Base-by-base conservation (phyloP, 495 filamentous ascomycete species). In the Oleoguttula mirabilis region DNA sequence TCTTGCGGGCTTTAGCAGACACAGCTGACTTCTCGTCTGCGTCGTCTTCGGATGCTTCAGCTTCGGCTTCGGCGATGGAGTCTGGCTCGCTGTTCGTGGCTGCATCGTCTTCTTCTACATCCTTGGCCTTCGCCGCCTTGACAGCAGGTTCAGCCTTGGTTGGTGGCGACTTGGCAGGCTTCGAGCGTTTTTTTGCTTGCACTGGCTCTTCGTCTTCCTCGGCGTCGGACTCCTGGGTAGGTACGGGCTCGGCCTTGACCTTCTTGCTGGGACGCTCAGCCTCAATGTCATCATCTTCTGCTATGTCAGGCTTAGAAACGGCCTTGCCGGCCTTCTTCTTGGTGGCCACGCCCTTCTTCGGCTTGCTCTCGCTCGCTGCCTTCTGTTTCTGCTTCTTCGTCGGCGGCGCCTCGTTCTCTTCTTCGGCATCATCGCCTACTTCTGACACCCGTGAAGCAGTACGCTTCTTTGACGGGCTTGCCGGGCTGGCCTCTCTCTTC, bases 11-110 rank as follows among this genome's bases (percentile, higher is more conserved):
- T 61, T 90, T 86, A 15, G 75, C 79, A 31, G 77, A 77, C 21
- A 77, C 61, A 43, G 82, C 78, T 0, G 86, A 80, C 49, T 84
- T 83, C 53, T 82, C 77, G 10, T 84, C 81, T 21, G 83, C 80
- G 15, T 80, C 78, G 4, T 70, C 69, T 4, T 62, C 57, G 6
- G 41, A 36, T 3, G 15, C 49, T 64, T 72, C 51, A 62, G 52
- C 55, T 21, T 58, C 47, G 17, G 47, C 54, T 28, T 58, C 64
- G 11, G 51, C 47, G 2, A 31, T 32, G 2, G 43, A 39, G 11
- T 46, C 54, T 32, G 22, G 15, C 21, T 17, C 48, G 15, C 28
- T 62, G 41, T 40, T 41, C 17, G 12, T 54, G 46, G 8, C 11
- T 16, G 42, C 32, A 16, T 48, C 20, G 17, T 40, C 23, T n/a